Conservation (phyloP, 805 yeast genomes). For the Candida dajiaensis region DNA sequence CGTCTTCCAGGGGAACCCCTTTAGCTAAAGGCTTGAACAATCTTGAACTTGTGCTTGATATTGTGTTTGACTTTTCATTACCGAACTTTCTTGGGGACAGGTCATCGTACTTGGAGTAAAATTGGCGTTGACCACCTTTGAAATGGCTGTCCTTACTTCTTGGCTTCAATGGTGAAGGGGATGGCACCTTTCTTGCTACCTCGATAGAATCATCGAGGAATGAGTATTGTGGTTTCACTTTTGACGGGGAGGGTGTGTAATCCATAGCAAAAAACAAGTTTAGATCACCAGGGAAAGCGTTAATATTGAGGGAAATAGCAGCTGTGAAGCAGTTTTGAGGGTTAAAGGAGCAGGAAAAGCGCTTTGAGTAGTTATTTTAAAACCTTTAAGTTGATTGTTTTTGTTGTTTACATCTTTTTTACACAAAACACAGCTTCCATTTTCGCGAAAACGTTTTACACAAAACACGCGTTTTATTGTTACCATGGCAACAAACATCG, state of each 20-base stretch:
- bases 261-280: constrained; percentile 13
- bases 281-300: not conserved
- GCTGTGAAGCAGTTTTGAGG: no score
- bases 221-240: constrained; percentile 17
- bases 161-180: not conserved
- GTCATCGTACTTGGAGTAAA: constrained; percentile 17
- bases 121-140: constrained; percentile 15
- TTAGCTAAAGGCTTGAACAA: constrained; percentile 15
- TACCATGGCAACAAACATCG: not conserved
- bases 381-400: not conserved
- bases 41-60: constrained; percentile 14
- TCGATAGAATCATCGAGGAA: constrained; percentile 22
- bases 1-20: constrained; percentile 23
- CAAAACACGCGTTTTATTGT: not conserved
- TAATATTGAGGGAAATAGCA: no score
- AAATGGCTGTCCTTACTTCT: not conserved
- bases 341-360: no score
- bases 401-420: not conserved
- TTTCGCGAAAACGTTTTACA: not conserved
- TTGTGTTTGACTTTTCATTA: constrained; percentile 10
- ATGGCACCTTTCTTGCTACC: constrained; percentile 13
- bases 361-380: no score
- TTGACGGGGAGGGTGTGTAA: constrained; percentile 22
- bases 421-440: not conserved
- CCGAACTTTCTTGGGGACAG: constrained; percentile 17